Conservation (phyloP, 1,284 basidiomycete genomes). For the Stereum hirsutum region DNA sequence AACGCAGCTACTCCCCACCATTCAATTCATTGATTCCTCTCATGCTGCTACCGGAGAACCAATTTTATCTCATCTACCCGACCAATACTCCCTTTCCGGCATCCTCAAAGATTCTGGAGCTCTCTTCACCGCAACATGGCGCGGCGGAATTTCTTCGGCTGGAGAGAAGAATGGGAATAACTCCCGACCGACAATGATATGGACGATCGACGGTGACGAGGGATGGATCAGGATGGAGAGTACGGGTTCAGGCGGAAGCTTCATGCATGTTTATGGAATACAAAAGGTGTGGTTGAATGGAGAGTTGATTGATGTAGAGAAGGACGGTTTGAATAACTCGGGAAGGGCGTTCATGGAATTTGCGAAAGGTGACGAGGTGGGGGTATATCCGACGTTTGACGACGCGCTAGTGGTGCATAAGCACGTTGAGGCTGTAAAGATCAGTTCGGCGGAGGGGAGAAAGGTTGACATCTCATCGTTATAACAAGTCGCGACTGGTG, state of each 20-base stretch:
- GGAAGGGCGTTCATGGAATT: slow-evolving; percentile 4
- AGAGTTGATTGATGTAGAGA: slow-evolving; percentile 4
- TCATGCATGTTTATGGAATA: not conserved
- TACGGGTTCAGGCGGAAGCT: not conserved
- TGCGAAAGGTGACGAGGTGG: slow-evolving; percentile 1
- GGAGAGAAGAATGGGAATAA: not conserved
- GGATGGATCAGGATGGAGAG: slow-evolving; percentile 11
- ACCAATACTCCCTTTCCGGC: slow-evolving; percentile 4
- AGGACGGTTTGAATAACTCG: slow-evolving; percentile 5
- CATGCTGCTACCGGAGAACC: not conserved
- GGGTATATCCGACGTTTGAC: not conserved
- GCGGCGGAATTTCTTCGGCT: not conserved
- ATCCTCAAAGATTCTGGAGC: slow-evolving; percentile 3
- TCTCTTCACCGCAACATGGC: slow-evolving; percentile 3
- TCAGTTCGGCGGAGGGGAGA: not conserved
- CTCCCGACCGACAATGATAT: slow-evolving; percentile 3
- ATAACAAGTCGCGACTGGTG: too few species aligned
- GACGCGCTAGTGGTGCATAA: not conserved
- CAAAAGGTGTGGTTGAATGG: slow-evolving; percentile 13
- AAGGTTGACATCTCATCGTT: too few species aligned
- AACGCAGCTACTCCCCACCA: not conserved
- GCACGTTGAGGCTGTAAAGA: not conserved
- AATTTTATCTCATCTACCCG: not conserved
- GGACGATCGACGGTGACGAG: slow-evolving; percentile 12
- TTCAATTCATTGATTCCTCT: not conserved